phyloP scores from a whole-genome alignment of 2,329 filamentous ascomycete species.

The Elsinoe ampelina region DNA sequence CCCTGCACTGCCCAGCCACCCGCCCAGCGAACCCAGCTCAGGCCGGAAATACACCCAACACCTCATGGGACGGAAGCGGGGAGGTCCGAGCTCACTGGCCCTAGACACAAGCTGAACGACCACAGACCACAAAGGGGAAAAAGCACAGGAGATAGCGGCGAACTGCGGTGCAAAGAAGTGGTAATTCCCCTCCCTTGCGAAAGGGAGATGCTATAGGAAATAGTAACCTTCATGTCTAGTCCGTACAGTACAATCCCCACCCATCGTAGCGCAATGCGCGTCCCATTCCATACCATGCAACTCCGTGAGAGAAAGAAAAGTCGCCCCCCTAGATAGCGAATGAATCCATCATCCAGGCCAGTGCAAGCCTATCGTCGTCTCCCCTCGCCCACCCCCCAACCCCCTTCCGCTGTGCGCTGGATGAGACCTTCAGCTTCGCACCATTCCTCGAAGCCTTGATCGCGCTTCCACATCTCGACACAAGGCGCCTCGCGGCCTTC shows the following conservation, averaged over 20 bases:
- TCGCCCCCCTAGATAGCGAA: neutral
- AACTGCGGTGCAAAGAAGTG: too few relatives aligned
- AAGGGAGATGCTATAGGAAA: too few relatives aligned
- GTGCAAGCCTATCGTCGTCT: neutral
- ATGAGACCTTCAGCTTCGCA: constrained; percentile 33
- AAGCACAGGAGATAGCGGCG: too few relatives aligned
- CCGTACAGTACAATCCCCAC: neutral
- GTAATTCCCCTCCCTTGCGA: too few relatives aligned
- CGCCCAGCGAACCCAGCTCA: too few relatives aligned
- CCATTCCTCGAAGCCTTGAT: constrained; percentile 30
- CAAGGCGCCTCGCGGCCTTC: constrained; percentile 25
- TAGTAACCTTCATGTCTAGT: neutral
- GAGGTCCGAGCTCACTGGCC: too few relatives aligned
- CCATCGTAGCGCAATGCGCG: neutral
- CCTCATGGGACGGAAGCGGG: too few relatives aligned
- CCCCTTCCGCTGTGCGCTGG: constrained; percentile 19
- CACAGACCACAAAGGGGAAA: too few relatives aligned
- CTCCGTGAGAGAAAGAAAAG: neutral
- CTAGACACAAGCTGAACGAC: too few relatives aligned
- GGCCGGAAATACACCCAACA: too few relatives aligned
- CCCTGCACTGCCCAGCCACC: too few relatives aligned
- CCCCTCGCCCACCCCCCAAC: constrained; percentile 27
- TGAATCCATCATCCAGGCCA: neutral
- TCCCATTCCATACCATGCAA: neutral
- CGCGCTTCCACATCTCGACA: constrained; percentile 29